phyloP scores from a whole-genome alignment of 192 early-diverging fungal genomes.

The Funneliformis geosporum region DNA sequence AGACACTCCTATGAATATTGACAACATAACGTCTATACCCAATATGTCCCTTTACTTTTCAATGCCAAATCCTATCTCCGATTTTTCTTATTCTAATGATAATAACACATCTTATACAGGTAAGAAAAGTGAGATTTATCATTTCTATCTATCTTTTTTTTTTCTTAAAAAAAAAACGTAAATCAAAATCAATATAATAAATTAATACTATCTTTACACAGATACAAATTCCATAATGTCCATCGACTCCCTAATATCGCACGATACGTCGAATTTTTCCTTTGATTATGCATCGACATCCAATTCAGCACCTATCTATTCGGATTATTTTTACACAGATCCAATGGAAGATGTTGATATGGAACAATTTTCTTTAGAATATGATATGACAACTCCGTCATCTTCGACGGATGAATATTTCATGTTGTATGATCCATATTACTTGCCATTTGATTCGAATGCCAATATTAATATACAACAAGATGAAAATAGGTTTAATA shows the following conservation, averaged over 20 bases:
- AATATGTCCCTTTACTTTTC: no score
- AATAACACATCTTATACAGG: neutral
- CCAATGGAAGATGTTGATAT: neutral
- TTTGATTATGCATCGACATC: neutral
- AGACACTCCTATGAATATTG: neutral
- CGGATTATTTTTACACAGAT: neutral
- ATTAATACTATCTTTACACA: neutral
- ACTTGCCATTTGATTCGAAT: neutral
- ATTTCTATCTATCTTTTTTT: no score
- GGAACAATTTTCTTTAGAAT: neutral
- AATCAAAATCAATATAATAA: no score
- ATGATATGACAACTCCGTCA: neutral
- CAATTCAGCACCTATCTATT: neutral
- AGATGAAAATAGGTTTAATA: neutral
- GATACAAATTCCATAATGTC: neutral
- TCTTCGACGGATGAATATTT: neutral
- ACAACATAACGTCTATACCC: neutral
- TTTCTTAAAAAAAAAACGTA: no score
- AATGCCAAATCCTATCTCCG: no score
- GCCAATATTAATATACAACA: neutral
- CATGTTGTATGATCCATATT: neutral
- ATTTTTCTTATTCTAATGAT: neutral
- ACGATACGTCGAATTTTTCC: neutral
- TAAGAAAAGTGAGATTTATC: neutral
- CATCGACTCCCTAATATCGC: neutral